These are phyloP conservation scores for Handroanthus guayacan DNA, from an alignment of 257 asterid species.

Conservation along the genomic window DNA sequence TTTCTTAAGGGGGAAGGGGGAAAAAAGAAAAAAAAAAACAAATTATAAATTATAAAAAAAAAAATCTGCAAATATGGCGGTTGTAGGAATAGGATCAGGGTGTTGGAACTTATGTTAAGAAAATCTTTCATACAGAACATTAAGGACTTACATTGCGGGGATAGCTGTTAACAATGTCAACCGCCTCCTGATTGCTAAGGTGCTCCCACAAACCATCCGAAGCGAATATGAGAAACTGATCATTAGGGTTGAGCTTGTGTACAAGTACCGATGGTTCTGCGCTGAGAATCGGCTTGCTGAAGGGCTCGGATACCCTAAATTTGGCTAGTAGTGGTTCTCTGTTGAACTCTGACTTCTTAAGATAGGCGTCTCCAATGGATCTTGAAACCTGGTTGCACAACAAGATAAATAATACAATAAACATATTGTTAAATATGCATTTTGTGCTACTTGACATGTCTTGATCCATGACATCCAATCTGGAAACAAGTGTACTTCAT, in stretches of 20 bases:
- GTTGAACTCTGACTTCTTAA: constrained; percentile 85
- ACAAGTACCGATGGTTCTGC: constrained; percentile 81
- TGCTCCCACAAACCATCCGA: constrained; percentile 99
- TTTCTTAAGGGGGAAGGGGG: too few relatives aligned
- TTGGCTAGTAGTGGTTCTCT: constrained; percentile 73
- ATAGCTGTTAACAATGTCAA: constrained; percentile 70
- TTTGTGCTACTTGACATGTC: background rate
- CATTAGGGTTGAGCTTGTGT: constrained; percentile 68
- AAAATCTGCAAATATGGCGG: too few relatives aligned
- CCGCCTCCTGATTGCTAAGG: constrained; percentile 93
- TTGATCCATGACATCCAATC: background rate
- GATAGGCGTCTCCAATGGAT: constrained; percentile 97
- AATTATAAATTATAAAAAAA: too few relatives aligned
- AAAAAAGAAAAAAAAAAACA: too few relatives aligned
- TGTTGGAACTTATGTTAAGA: background rate
- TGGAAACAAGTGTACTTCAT: background rate
- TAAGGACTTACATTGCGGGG: constrained; percentile 64
- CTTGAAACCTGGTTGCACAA: constrained; percentile 66
- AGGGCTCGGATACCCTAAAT: constrained; percentile 69
- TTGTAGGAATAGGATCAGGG: background rate
- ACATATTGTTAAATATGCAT: background rate
- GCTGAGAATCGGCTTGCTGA: constrained; percentile 71
- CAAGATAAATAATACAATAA: background rate
- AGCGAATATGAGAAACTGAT: constrained; percentile 83
- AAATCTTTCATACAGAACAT: background rate